Percentiles rank a stretch among this genome's conserved stretches.
These are phyloP conservation scores for Aspergillus sclerotioniger DNA, from an alignment of 495 filamentous ascomycete species.

Conservation along the genomic window DNA sequence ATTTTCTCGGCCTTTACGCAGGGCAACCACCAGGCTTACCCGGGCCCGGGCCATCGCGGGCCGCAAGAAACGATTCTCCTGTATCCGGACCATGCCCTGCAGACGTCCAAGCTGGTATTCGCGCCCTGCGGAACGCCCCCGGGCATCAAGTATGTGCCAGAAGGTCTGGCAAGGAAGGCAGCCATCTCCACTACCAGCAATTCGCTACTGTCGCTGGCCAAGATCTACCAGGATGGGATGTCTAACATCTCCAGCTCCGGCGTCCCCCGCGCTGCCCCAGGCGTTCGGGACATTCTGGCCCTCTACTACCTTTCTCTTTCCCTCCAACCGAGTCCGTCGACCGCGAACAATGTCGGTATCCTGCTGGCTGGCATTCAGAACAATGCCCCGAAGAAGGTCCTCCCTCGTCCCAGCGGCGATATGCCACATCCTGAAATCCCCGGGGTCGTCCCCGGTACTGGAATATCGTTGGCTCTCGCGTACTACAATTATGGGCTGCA, in stretches of 20 bases:
- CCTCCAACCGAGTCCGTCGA: constrained; percentile 93
- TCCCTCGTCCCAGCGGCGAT: constrained; percentile 33
- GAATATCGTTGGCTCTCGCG: constrained; percentile 80
- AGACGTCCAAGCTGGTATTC: constrained; percentile 85
- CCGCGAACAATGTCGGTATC: constrained; percentile 98
- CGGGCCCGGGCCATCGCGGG: constrained; percentile 25
- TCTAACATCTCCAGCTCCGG: constrained; percentile 64
- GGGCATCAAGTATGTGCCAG: constrained; percentile 72
- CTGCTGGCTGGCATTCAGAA: constrained; percentile 92
- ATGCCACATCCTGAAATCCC: constrained; percentile 58
- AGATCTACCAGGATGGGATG: constrained; percentile 99
- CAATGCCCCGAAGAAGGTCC: constrained; percentile 47
- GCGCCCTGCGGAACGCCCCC: constrained; percentile 74
- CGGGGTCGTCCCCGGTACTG: constrained; percentile 81
- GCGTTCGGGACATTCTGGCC: constrained; percentile 89
- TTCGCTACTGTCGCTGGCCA: constrained; percentile 88
- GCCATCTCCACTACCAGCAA: constrained; percentile 95
- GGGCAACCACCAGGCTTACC: constrained; percentile 29
- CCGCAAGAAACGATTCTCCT: constrained; percentile 68
- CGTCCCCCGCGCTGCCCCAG: constrained; percentile 59
- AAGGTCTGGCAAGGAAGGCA: constrained; percentile 71
- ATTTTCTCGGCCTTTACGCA: constrained; percentile 71
- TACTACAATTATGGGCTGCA: constrained; percentile 92
- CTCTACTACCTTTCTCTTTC: constrained; percentile 96
- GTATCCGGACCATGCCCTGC: constrained; percentile 77